Evolutionary conservation across 1,284 basidiomycete genomes (phyloP).

Genomic region (Apiotrichum veenhuisii): DNA sequence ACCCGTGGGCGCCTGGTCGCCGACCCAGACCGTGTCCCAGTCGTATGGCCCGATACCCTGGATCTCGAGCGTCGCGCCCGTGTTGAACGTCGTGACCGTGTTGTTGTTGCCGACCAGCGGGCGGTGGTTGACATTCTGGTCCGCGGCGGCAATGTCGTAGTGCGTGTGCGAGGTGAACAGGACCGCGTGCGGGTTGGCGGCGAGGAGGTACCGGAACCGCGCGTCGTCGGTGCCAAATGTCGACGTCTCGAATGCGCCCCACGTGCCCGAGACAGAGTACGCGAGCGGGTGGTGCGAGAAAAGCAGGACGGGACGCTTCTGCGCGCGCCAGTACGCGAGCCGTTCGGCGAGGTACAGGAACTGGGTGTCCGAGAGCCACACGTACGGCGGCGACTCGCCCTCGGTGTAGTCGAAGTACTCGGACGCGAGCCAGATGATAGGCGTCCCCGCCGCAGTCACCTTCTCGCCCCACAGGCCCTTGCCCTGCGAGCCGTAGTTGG

Average conservation of each 20-base stretch:
- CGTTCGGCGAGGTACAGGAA: slow-evolving; percentile 4
- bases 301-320: slow-evolving; percentile 1
- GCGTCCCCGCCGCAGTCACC: neutral
- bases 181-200: slow-evolving; percentile 6
- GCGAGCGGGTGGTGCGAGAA: slow-evolving; percentile 5
- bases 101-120: neutral
- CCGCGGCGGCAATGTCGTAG: slow-evolving; percentile 2
- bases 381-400: neutral
- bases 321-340: neutral
- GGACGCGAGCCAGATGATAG: slow-evolving; percentile 5
- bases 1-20: neutral
- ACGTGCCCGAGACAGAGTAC: neutral
- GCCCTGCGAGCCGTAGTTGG: neutral
- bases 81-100: slow-evolving; percentile 7
- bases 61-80: neutral
- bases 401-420: neutral
- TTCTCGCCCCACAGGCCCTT: slow-evolving; percentile 7
- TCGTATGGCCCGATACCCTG: neutral
- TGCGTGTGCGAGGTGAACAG: slow-evolving; percentile 7
- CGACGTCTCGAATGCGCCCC: neutral
- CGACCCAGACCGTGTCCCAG: neutral
- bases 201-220: slow-evolving; percentile 2
- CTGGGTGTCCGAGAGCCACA: slow-evolving; percentile 4
- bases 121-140: slow-evolving; percentile 6
- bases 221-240: neutral